Conservation (phyloP, 257 asterid genomes). For the Nicotiana tomentosiformis region DNA sequence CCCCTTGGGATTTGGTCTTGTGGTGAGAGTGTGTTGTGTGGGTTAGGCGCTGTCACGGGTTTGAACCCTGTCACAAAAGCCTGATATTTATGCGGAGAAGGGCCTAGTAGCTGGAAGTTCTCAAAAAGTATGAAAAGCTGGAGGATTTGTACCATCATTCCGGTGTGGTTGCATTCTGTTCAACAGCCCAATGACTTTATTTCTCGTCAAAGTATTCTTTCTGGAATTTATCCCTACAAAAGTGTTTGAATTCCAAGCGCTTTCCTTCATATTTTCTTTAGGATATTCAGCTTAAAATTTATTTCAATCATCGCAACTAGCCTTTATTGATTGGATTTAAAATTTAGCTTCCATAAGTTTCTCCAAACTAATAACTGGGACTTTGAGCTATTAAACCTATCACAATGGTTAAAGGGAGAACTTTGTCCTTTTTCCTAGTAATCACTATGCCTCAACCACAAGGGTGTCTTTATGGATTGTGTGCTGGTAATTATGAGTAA, state of each 20-base stretch:
- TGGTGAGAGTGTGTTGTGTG: neutral
- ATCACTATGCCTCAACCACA: neutral
- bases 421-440: neutral
- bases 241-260: neutral
- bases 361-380: neutral
- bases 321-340: neutral
- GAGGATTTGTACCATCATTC: no score
- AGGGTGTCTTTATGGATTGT: neutral
- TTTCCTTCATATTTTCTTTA: neutral
- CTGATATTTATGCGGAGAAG: neutral
- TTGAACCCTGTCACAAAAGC: neutral
- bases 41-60: neutral
- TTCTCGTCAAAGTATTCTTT: neutral
- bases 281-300: neutral
- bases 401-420: conserved; percentile 2
- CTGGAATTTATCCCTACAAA: neutral
- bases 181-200: no score
- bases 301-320: neutral
- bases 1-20: neutral
- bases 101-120: neutral
- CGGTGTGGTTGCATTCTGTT: no score
- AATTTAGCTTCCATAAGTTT: neutral
- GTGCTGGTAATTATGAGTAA: neutral
- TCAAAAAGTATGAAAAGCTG: no score
- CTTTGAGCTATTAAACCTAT: neutral